Evolutionary conservation across 306 rosid species (phyloP), one percentile per base, ranked within the genome.

Genomic region (Pyrus communis): DNA sequence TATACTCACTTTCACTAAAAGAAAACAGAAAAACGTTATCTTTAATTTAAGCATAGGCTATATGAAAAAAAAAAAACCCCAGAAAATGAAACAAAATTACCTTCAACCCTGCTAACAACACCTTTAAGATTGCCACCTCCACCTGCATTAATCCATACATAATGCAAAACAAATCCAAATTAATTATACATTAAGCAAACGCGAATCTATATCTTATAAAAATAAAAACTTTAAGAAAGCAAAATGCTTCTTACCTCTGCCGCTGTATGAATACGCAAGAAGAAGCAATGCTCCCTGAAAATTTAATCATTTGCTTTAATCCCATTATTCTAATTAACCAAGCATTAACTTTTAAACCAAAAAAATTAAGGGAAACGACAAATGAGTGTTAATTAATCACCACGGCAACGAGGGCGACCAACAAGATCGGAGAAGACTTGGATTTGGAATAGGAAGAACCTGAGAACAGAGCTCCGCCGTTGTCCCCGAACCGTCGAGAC

Each of bases 41-140:
- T 58, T 60, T 60, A 10, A 58, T 54, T 54, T 19, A 2, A 70
- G 19, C 22, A 33, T 3, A 38, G 23, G 27, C 23, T 11, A 21
- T 10, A n/a, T 7, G 11, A 11, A 11, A 33, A n/a, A 5, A 9
- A 33, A 38, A 66, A n/a, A 5, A 4, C 13, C 2, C 8, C 17
- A n/a, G 61, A 71, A 27, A 31, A 17, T 43, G 10, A 12, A n/a
- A 3, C 13, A 72, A 67, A 45, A 35, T 67, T 82, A 89, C 97
- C 97, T 89, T 88, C 89, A 79, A 86, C 82, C 86, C 87, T 79
- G 86, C 83, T 83, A 64, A 82, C 74, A 63, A 82, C 70, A 14
- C 87, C 87, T 75, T 73, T 46, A 57, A 49, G 57, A 62, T 67
- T 49, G 51, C 83, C 85, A 69, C 43, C 17, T 73, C 90, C 93